These are phyloP conservation scores for Gentiana macrophylla DNA, from an alignment of 257 asterid genomes.

Conservation along the genomic window DNA sequence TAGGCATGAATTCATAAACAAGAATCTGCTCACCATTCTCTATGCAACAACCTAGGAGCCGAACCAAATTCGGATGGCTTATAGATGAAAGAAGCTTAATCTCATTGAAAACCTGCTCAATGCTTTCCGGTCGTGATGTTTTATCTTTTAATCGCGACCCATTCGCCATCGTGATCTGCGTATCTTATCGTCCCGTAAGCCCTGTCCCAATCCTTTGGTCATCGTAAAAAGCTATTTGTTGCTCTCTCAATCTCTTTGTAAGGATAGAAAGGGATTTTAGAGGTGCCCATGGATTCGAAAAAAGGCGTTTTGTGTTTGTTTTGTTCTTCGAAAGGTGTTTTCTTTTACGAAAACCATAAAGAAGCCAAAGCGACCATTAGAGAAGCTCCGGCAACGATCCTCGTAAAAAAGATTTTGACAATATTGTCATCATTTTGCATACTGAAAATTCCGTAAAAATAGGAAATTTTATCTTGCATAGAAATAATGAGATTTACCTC, in stretches of 20 bases:
- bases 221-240: conserved; percentile 58
- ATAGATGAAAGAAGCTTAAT: conserved; percentile 80
- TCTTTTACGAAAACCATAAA: conserved; percentile 35
- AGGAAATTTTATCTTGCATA: no score
- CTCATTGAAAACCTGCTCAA: conserved; percentile 81
- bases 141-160: conserved; percentile 74
- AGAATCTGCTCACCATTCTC: conserved; percentile 88
- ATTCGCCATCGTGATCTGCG: conserved; percentile 57
- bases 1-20: conserved; percentile 78
- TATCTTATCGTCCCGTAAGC: conserved; percentile 94
- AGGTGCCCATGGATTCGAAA: conserved; percentile 63
- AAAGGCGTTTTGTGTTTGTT: conserved; percentile 49
- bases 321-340: conserved; percentile 26
- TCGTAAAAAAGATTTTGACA: conserved; percentile 15
- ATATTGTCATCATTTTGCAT: background rate
- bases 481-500: no score
- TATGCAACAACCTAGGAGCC: conserved; percentile 81
- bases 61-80: conserved; percentile 82
- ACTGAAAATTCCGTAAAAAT: no score
- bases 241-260: conserved; percentile 77
- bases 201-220: conserved; percentile 70
- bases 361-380: conserved; percentile 26
- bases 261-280: conserved; percentile 46
- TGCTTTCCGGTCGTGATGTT: conserved; percentile 55
- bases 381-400: conserved; percentile 57